These are phyloP conservation scores for Dichomitus squalens DNA, from an alignment of 1,284 basidiomycete genomes.

Conservation along the genomic window DNA sequence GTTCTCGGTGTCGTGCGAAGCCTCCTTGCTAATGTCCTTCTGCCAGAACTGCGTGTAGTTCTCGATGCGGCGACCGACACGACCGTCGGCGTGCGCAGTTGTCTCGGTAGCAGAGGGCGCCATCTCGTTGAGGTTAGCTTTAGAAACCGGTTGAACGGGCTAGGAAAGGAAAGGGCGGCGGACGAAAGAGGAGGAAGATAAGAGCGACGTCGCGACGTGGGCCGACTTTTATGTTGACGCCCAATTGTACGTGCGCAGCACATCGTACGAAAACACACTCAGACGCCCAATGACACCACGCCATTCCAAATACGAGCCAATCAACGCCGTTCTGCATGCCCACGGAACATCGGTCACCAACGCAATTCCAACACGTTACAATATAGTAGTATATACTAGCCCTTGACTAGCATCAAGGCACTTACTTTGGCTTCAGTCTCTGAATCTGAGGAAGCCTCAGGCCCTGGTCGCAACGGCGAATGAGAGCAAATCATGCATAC, in stretches of 20 bases:
- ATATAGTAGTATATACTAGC: no score
- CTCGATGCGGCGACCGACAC: slow-evolving; percentile 81
- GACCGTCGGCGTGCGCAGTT: slow-evolving; percentile 59
- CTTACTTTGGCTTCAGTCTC: no score
- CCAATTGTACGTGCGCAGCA: not conserved
- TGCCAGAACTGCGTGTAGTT: slow-evolving; percentile 97
- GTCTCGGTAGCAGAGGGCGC: slow-evolving; percentile 28
- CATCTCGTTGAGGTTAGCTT: slow-evolving; percentile 24
- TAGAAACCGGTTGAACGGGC: not conserved
- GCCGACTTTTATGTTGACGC: slow-evolving; percentile 8
- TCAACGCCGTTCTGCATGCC: no score
- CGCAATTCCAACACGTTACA: no score
- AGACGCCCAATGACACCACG: not conserved
- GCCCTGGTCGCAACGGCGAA: no score
- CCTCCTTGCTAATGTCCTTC: slow-evolving; percentile 80
- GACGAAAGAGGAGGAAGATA: not conserved
- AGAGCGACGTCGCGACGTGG: slow-evolving; percentile 3
- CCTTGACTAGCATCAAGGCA: no score
- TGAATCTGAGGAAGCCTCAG: no score
- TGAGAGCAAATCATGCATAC: no score
- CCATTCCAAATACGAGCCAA: not conserved
- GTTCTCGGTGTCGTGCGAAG: slow-evolving; percentile 67
- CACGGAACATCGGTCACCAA: no score
- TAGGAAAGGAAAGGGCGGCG: not conserved
- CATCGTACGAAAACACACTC: not conserved